Evolutionary conservation across 1,284 basidiomycete species (phyloP).

Genomic region (Porogramme epimiltina): DNA sequence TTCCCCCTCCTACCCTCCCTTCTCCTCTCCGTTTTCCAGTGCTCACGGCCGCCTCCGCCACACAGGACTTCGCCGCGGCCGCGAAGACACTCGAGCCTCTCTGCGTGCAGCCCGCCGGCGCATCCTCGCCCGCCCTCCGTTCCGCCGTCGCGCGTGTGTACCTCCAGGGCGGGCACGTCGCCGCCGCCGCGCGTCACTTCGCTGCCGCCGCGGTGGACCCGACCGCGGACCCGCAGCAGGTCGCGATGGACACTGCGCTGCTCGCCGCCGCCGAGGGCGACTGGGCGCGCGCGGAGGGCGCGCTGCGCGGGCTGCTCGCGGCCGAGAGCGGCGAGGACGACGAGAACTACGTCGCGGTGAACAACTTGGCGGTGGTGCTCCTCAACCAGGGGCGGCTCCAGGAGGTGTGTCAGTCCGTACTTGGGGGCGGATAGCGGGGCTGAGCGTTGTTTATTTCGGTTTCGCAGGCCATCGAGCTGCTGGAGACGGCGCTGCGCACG

Average conservation of each 20-base stretch:
- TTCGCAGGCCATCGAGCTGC: constrained; percentile 62
- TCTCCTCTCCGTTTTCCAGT: too few species aligned
- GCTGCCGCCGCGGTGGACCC: constrained; percentile 49
- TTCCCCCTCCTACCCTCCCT: neutral
- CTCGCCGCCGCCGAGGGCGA: constrained; percentile 67
- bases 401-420: constrained; percentile 50
- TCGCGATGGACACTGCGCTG: constrained; percentile 64
- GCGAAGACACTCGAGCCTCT: constrained; percentile 64
- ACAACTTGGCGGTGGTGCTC: constrained; percentile 73
- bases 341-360: constrained; percentile 56
- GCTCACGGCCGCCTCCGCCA: neutral
- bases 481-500: constrained; percentile 60
- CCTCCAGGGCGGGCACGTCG: constrained; percentile 68
- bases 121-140: constrained; percentile 53
- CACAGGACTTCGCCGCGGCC: constrained; percentile 72
- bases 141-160: constrained; percentile 74
- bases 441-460: neutral
- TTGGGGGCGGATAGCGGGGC: neutral
- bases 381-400: constrained; percentile 69
- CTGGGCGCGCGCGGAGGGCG: constrained; percentile 55
- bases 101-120: constrained; percentile 38
- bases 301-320: constrained; percentile 46
- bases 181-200: constrained; percentile 57
- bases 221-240: constrained; percentile 42
- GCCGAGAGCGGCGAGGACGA: constrained; percentile 42